phyloP scores from a whole-genome alignment of 2,329 filamentous ascomycete genomes.

The Aspergillus chevalieri region DNA sequence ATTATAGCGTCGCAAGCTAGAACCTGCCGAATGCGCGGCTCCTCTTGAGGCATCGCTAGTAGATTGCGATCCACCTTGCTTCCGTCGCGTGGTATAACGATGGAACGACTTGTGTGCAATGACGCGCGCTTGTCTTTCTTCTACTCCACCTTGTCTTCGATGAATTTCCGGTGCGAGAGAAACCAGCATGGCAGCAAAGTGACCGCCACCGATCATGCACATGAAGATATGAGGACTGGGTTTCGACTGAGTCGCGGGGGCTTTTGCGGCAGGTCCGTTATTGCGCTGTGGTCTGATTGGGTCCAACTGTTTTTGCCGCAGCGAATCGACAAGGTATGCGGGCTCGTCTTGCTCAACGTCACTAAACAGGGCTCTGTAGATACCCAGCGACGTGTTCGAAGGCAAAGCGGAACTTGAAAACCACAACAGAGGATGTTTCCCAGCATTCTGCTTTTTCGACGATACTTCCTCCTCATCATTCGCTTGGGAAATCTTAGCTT shows the following conservation, averaged over 20 bases:
- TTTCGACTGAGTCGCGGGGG: constrained; percentile 48
- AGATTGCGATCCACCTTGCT: constrained; percentile 92
- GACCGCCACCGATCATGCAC: constrained; percentile 97
- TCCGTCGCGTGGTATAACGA: constrained; percentile 88
- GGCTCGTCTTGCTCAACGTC: constrained; percentile 62
- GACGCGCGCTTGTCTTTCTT: constrained; percentile 80
- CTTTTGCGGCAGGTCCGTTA: constrained; percentile 27
- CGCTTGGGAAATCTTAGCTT: constrained; percentile 61
- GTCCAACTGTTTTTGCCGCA: constrained; percentile 71
- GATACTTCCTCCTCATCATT: constrained; percentile 44
- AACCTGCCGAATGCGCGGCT: constrained; percentile 86
- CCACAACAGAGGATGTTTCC: constrained; percentile 76
- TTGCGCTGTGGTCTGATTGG: constrained; percentile 46
- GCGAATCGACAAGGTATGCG: constrained; percentile 57
- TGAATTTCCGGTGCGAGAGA: constrained; percentile 74
- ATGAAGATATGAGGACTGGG: constrained; percentile 87
- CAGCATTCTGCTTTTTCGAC: constrained; percentile 48
- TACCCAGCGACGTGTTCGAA: constrained; percentile 70
- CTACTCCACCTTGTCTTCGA: constrained; percentile 61
- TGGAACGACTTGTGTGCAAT: constrained; percentile 97
- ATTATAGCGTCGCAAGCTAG: constrained; percentile 84
- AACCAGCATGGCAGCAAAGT: constrained; percentile 95
- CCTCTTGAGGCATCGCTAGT: constrained; percentile 93
- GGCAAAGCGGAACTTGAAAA: constrained; percentile 71
- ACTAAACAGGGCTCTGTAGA: constrained; percentile 79